Base-by-base conservation (phyloP, 257 asterid species). In the Gynochthodes officinalis region DNA sequence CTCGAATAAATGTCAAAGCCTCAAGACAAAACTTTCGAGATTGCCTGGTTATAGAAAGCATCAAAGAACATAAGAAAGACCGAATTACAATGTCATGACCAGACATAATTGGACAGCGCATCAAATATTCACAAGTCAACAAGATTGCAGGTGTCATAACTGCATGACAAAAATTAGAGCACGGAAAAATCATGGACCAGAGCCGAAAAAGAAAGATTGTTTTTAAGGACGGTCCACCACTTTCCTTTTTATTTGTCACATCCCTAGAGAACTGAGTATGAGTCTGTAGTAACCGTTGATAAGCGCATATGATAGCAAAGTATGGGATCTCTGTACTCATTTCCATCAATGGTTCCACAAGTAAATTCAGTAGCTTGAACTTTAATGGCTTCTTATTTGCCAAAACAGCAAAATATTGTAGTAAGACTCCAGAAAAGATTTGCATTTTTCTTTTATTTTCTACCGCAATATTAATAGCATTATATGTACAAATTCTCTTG, bases 221-320 rank as follows among this genome's bases (percentile, higher is more conserved):
- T 86, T 95, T 95, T 78, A 86, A 50, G 43, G 97, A 88, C 70
- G 98, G 98, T 95, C 98, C 92, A 80, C 96, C 78, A 80, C 90
- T 89, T 86, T 86, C 85, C 74, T 97, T 97, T 86, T 92, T 67
- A 76, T 58, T 76, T 83, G 83, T 95, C 63, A 85, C 67, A 77
- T 87, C 95, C 77, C 83, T 86, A 21, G 86, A 86, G 71, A 92
- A 90, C 75, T 84, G 93, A 9, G 86, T 66, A 53, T 96, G 95
- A 55, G 78, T 87, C 62, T 78, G 87, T 62, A 84, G 87, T 78
- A 92, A 74, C 78, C 99, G 81, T 73, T 90, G 85, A 71, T 98
- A 96, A 78, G 99, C 99, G 75, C 99, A 95, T 75, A 92, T 90
- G 75, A 98, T 98, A 49, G 98, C 92, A 81, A 92, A 95, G 84